Percentiles rank a stretch among this genome's conserved stretches.
phyloP scores from a whole-genome alignment of 2,329 filamentous ascomycete species.

The Pyrenophora tritici-repentis region DNA sequence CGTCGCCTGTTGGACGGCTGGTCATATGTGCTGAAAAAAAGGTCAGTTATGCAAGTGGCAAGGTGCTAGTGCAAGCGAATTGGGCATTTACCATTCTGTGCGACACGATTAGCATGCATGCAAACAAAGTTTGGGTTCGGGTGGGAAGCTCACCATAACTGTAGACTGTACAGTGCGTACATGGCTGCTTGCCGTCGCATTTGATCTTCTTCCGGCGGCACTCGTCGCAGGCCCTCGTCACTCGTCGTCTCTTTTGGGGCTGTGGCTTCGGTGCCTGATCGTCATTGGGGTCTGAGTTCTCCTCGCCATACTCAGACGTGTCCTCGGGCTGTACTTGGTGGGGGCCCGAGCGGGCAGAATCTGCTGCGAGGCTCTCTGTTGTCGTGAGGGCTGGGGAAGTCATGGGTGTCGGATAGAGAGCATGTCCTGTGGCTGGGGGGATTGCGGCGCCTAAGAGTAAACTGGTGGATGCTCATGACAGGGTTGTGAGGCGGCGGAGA shows the following conservation, averaged over 20 bases:
- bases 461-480: slow-evolving; percentile 31
- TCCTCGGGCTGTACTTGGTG: slow-evolving; percentile 39
- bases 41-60: slow-evolving; percentile 6
- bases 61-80: background rate
- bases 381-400: slow-evolving; percentile 41
- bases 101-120: slow-evolving; percentile 18
- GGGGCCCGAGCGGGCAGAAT: slow-evolving; percentile 31
- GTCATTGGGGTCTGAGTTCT: slow-evolving; percentile 42
- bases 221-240: slow-evolving; percentile 52
- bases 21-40: slow-evolving; percentile 70
- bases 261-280: slow-evolving; percentile 42
- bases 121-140: background rate
- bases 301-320: slow-evolving; percentile 37
- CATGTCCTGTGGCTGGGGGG: slow-evolving; percentile 37
- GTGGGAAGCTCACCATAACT: slow-evolving; percentile 74
- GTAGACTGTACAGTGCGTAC: slow-evolving; percentile 94
- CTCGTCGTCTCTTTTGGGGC: slow-evolving; percentile 50
- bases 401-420: slow-evolving; percentile 41
- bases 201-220: slow-evolving; percentile 59
- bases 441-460: slow-evolving; percentile 40
- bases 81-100: slow-evolving; percentile 65
- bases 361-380: slow-evolving; percentile 38
- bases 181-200: slow-evolving; percentile 61
- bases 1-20: slow-evolving; percentile 90
- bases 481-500: slow-evolving; percentile 36